A percentile compares a stretch with the other conserved stretches of the same genome.
Conservation (phyloP, 2,329 filamentous ascomycete species). For the Neobulgaria alba region DNA sequence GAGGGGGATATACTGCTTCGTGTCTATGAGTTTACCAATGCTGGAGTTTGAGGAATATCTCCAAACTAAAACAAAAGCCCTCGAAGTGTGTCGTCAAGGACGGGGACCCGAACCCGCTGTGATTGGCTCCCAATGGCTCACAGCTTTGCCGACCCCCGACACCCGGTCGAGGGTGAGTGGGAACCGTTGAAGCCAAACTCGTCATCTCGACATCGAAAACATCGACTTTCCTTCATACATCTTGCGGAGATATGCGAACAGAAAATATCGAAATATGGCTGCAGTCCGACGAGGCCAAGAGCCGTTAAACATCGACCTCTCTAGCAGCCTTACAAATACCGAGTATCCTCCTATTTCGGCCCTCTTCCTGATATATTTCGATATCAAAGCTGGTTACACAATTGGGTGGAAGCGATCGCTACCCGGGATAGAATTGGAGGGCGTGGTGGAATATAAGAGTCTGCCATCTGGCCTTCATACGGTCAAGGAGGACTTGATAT, state of each 20-base stretch:
- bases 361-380: constrained; percentile 83
- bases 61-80: too few relatives aligned
- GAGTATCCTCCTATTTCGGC: constrained; percentile 60
- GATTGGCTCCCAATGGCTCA: too few relatives aligned
- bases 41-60: too few relatives aligned
- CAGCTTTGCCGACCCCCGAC: too few relatives aligned
- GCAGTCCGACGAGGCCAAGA: constrained; percentile 26
- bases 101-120: too few relatives aligned
- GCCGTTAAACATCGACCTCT: constrained; percentile 26
- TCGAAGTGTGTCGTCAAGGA: too few relatives aligned
- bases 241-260: constrained; percentile 13
- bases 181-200: too few relatives aligned
- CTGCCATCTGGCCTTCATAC: constrained; percentile 88
- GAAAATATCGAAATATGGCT: constrained; percentile 20
- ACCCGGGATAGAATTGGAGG: constrained; percentile 66
- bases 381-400: constrained; percentile 85
- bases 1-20: too few relatives aligned
- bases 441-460: constrained; percentile 91
- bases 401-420: constrained; percentile 78
- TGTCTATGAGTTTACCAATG: too few relatives aligned
- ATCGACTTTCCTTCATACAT: too few relatives aligned
- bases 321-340: constrained; percentile 24
- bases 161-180: too few relatives aligned
- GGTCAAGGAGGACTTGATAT: constrained; percentile 80
- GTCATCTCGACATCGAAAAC: too few relatives aligned